Evolutionary conservation across 192 early-diverging fungal species (phyloP), one percentile per base, ranked within the genome.

Genomic region (Rhizophagus sp.): DNA sequence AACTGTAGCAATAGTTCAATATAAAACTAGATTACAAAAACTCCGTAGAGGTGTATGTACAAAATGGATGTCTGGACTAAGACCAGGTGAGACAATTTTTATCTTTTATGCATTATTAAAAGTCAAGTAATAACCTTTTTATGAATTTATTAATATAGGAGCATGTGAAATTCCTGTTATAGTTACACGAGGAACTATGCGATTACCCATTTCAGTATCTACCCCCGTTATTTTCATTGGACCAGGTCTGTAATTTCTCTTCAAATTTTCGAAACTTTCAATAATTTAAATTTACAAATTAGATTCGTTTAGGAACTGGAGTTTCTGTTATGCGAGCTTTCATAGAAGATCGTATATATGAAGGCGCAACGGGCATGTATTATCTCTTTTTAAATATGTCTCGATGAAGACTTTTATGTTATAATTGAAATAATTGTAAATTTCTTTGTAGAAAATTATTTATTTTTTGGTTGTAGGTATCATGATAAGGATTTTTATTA

Each of bases 241-340:
- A 0, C 95, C 95, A 74, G 93, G 93, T 88, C 84, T 65, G n/a
- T 27, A 41, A 13, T 25, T 36, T 52, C 39, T 19, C 12, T 27
- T 62, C 61, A 52, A 39, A 62, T 47, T 25, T 11, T 27, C 73
- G 6, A n/a, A 64, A 39, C 0, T 49, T 8, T 17, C 73, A 27
- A 36, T 41, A n/a, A 39, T n/a, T 64, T 64, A 80, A n/a, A 41
- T 67, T 39, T 36, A 63, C 47, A 70, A 24, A 15, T 50, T 62
- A 77, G 27, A 22, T 64, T 72, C 57, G n/a, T 70, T 9, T 52
- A 88, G 91, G 94, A 8, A 98, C 97, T 0, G 97, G 97, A 24
- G 88, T 99, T 27, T 97, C 98, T 11, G 94, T 97, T 0, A 96
- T 99, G 89, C 88, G 96, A 79, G 84, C 95, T 34, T 90, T 97